Evolutionary conservation across 2,329 filamentous ascomycete species (phyloP).

Genomic region (Sporothrix curviconia): DNA sequence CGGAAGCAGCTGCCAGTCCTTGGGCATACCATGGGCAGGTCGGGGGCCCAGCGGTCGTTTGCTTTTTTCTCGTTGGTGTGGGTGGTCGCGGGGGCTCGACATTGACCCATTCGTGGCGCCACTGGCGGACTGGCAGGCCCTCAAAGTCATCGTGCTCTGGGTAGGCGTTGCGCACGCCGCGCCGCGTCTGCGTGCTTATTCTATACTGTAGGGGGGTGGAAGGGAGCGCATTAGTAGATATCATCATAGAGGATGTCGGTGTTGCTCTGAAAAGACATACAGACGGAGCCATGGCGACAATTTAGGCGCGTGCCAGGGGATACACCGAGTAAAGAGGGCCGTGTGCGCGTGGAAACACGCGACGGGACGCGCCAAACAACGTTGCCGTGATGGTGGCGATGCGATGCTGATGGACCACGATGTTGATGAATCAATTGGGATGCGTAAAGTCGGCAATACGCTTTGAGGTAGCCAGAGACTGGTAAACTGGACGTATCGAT

Average conservation of each 20-base stretch:
- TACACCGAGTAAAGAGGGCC: no score
- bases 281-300: slow-evolving; percentile 8
- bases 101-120: slow-evolving; percentile 65
- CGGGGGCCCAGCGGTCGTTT: slow-evolving; percentile 64
- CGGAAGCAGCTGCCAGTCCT: slow-evolving; percentile 70
- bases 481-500: no score
- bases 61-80: slow-evolving; percentile 50
- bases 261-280: background rate
- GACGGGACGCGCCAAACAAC: no score
- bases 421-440: no score
- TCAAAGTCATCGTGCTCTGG: slow-evolving; percentile 58
- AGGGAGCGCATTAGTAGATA: background rate
- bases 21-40: slow-evolving; percentile 74
- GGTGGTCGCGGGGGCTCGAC: slow-evolving; percentile 58
- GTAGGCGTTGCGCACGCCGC: slow-evolving; percentile 50
- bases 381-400: no score
- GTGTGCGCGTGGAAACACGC: no score
- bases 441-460: no score
- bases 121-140: slow-evolving; percentile 83
- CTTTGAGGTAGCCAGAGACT: no score
- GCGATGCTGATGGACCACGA: no score
- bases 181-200: slow-evolving; percentile 40
- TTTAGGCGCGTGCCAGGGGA: background rate
- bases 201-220: slow-evolving; percentile 14
- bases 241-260: background rate